Evolutionary conservation across 495 filamentous ascomycete genomes (phyloP), one percentile per base, ranked within the genome.

Genomic region (Penicillium coprophilum): DNA sequence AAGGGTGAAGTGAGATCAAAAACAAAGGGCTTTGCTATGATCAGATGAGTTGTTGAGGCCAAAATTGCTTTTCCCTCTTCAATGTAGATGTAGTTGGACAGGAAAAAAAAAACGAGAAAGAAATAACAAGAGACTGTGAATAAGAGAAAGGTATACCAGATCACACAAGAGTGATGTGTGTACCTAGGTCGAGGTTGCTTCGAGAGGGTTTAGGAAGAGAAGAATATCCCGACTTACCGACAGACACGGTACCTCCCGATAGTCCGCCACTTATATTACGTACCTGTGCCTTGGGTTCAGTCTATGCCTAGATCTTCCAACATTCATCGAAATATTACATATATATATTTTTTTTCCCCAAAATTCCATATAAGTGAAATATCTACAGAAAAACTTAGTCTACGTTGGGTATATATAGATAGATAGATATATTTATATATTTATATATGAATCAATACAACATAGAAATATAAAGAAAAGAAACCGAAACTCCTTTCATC

Each of bases 201-300:
- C 44, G 19, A 38, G 52, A 44, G 49, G 41, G 40, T 51, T 51
- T 23, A 45, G 55, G 41, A 46, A 51, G 39, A 44, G 21, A 44
- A 58, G 58, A 61, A 59, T 39, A 59, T 64, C 39, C 65, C 65
- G 65, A 68, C 38, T 51, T 68, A 36, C 59, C 65, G 62, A 62
- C 53, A 31, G 36, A 41, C 58, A 61, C 65, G 65, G 65, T 68
- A 66, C 65, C 63, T 68, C 57, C 65, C 65, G 65, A 68, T 46
- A 30, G 44, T 43, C 53, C 23, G 48, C 30, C 48, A 39, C 55
- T 38, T 51, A 19, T 15, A 43, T 41, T 52, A 30, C 38, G 43
- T 48, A 56, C 40, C 24, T 24, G 10, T 24, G 10, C 30, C 9
- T 32, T 32, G 4, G n/a, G 24, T 27, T 4, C 7, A 27, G 24